Conservation (phyloP, 2,329 filamentous ascomycete genomes). For the Verticillium isaacii region DNA sequence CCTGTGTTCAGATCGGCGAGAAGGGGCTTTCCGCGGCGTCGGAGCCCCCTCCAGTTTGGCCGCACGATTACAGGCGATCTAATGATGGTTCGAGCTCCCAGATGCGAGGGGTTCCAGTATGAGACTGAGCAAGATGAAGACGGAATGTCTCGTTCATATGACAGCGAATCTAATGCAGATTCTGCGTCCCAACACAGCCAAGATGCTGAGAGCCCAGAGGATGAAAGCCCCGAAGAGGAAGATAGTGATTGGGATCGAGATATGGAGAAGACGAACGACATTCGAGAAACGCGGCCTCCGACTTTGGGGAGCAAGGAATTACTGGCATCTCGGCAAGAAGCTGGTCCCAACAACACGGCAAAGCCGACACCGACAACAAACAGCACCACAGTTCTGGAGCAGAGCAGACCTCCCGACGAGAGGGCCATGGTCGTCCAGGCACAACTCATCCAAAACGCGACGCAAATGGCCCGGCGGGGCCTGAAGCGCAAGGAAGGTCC, state of each 20-base stretch:
- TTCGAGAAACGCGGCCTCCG: background rate
- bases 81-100: background rate
- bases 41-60: background rate
- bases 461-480: background rate
- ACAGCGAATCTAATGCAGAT: background rate
- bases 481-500: background rate
- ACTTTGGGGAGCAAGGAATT: background rate
- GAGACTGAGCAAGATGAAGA: background rate
- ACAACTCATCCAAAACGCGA: background rate
- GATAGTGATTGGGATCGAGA: background rate
- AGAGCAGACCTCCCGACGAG: background rate
- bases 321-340: background rate
- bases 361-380: background rate
- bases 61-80: background rate
- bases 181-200: background rate
- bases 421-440: background rate
- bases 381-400: background rate
- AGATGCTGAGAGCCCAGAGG: background rate
- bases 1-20: background rate
- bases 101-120: background rate
- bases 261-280: background rate
- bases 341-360: background rate
- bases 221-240: background rate
- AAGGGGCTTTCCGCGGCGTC: background rate
- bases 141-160: background rate